Conservation (phyloP, 1,139 yeast genomes). For the Yamadazyma taylorii region DNA sequence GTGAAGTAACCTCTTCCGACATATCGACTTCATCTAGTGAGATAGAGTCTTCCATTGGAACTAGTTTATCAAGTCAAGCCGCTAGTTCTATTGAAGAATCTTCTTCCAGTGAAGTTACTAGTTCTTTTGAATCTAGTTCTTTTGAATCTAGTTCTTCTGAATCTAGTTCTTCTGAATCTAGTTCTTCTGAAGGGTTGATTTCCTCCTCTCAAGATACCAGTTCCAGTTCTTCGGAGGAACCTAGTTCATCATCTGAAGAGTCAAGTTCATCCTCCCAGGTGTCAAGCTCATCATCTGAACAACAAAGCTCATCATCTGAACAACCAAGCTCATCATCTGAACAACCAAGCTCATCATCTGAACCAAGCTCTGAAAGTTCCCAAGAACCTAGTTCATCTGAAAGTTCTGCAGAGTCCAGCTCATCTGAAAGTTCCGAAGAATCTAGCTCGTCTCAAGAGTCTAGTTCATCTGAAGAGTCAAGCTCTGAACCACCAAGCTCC, state of each 20-base stretch:
- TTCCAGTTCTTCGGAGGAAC: background rate
- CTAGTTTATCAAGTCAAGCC: background rate
- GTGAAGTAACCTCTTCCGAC: conserved; percentile 1
- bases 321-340: background rate
- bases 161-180: background rate
- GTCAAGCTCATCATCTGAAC: background rate
- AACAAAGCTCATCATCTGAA: background rate
- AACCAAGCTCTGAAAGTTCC: too few species aligned
- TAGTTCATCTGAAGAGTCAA: conserved; percentile 1
- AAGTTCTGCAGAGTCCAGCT: conserved; percentile 1
- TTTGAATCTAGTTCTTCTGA: conserved; percentile 1
- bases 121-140: background rate
- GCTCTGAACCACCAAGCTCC: background rate
- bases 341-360: conserved; percentile 1
- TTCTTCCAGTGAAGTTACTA: background rate
- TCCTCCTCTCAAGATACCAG: background rate
- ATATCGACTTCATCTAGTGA: background rate
- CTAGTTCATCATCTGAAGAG: background rate
- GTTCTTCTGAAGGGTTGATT: background rate
- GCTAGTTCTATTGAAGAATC: background rate
- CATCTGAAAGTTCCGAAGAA: conserved; percentile 1
- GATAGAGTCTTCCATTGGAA: background rate
- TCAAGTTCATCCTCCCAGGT: conserved; percentile 1
- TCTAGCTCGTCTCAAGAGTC: background rate
- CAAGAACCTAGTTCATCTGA: conserved; percentile 1